Evolutionary conservation across 2,329 filamentous ascomycete species (phyloP).

Genomic region (Colletotrichum liaoningense): DNA sequence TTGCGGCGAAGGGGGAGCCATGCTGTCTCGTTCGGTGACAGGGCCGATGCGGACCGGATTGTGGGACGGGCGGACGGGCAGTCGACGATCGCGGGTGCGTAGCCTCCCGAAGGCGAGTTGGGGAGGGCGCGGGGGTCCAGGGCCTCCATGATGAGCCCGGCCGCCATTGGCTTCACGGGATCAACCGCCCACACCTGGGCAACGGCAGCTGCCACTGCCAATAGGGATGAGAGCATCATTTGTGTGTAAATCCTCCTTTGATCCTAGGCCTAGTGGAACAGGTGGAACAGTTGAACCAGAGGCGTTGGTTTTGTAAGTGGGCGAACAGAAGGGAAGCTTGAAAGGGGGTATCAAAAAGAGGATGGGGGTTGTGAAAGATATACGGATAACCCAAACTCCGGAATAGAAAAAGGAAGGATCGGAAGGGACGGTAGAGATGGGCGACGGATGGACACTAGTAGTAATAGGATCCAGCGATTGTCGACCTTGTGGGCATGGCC

Average conservation of each 20-base stretch:
- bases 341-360: not conserved
- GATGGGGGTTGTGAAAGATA: not conserved
- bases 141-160: slow-evolving; percentile 16
- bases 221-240: slow-evolving; percentile 28
- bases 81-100: slow-evolving; percentile 74
- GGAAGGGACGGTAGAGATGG: not conserved
- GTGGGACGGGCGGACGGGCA: slow-evolving; percentile 78
- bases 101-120: slow-evolving; percentile 65
- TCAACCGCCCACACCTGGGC: slow-evolving; percentile 48
- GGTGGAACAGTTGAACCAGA: not conserved
- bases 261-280: not conserved
- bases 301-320: not conserved
- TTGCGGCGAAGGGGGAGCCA: slow-evolving; percentile 81
- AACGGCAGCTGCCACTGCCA: slow-evolving; percentile 16
- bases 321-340: not conserved
- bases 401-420: not conserved
- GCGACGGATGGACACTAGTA: slow-evolving; percentile 15
- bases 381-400: not conserved
- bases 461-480: slow-evolving; percentile 19
- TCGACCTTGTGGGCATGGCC: slow-evolving; percentile 4
- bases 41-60: slow-evolving; percentile 70
- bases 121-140: slow-evolving; percentile 47
- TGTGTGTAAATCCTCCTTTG: not conserved
- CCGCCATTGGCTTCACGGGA: slow-evolving; percentile 30
- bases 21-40: slow-evolving; percentile 77